A percentile compares a stretch with the other conserved stretches of the same genome.
Evolutionary conservation across 1,139 yeast genomes (phyloP).

Genomic region (Kodamaea alishanica): DNA sequence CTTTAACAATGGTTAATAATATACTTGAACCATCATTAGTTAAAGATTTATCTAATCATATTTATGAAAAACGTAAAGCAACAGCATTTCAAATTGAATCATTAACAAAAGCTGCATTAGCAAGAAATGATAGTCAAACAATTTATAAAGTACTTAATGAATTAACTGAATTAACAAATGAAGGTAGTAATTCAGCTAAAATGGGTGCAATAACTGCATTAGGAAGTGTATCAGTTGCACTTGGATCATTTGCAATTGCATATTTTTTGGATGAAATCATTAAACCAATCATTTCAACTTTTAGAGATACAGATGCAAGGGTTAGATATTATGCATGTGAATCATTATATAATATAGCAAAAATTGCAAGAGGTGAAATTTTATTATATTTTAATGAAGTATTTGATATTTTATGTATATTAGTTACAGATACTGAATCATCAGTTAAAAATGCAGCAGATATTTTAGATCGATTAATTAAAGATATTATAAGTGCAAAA

Average conservation of each 20-base stretch:
- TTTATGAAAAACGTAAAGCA: conserved; percentile 90
- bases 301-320: conserved; percentile 94
- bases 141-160: conserved; percentile 65
- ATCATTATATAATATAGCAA: conserved; percentile 91
- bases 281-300: conserved; percentile 92
- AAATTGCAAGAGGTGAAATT: conserved; percentile 94
- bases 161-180: conserved; percentile 40
- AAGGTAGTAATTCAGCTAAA: conserved; percentile 43
- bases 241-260: conserved; percentile 49
- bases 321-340: conserved; percentile 98
- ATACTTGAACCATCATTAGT: conserved; percentile 68
- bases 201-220: conserved; percentile 52
- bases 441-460: conserved; percentile 97
- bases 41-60: conserved; percentile 83
- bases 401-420: conserved; percentile 84
- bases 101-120: conserved; percentile 73
- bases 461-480: conserved; percentile 80
- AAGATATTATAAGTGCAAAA: conserved; percentile 93
- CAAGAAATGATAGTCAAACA: conserved; percentile 61
- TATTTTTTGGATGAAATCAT: conserved; percentile 79
- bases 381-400: conserved; percentile 88
- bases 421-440: conserved; percentile 88
- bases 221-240: conserved; percentile 48
- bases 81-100: conserved; percentile 91
- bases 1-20: conserved; percentile 23